phyloP scores from a whole-genome alignment of 2,329 filamentous ascomycete genomes.

The Curvularia lunata region DNA sequence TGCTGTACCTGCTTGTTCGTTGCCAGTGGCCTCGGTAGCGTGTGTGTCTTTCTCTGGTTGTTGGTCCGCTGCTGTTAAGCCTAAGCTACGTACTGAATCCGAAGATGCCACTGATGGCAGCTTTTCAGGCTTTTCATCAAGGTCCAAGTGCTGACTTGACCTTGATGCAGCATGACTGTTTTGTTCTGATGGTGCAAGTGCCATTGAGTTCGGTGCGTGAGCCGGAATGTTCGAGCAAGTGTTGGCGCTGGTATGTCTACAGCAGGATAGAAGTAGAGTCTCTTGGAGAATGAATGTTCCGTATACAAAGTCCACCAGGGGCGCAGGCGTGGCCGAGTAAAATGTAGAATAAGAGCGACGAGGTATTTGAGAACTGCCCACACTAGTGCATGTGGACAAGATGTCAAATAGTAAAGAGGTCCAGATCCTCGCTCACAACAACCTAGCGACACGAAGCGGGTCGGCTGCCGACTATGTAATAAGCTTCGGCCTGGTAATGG shows the following conservation, averaged over 20 bases:
- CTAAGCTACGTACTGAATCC: constrained; percentile 18
- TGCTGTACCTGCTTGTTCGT: constrained; percentile 1
- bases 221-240: no score
- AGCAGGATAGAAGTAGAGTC: neutral
- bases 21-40: constrained; percentile 19
- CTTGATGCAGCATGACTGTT: neutral
- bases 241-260: neutral
- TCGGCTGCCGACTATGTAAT: neutral
- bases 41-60: constrained; percentile 20
- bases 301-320: neutral
- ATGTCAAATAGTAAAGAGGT: neutral
- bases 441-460: neutral
- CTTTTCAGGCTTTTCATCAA: constrained; percentile 28
- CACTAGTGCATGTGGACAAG: neutral
- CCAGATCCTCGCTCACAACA: neutral
- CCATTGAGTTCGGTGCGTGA: neutral
- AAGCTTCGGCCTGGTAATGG: neutral
- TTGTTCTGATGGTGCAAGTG: no score
- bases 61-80: constrained; percentile 11
- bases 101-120: constrained; percentile 22
- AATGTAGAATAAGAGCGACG: neutral
- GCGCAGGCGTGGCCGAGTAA: neutral
- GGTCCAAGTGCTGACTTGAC: constrained; percentile 4
- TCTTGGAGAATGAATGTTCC: neutral
- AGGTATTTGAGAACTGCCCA: neutral